Percentiles rank a stretch among this genome's conserved stretches.
Evolutionary conservation across 441 rosid species (phyloP).

Genomic region (Gossypium schwendimanii): DNA sequence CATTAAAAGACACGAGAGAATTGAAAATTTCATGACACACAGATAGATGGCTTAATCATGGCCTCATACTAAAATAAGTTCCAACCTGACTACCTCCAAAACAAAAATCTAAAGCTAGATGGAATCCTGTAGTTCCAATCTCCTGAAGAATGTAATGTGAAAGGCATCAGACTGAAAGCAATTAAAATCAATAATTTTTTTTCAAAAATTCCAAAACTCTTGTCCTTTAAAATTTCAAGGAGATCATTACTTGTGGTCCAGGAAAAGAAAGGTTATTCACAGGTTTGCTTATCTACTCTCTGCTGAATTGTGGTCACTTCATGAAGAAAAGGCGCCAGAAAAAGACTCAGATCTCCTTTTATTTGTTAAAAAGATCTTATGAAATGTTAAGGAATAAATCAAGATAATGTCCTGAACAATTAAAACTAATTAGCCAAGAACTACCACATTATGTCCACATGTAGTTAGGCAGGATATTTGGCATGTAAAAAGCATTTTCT

Average conservation of each 20-base stretch:
- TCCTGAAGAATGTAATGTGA: not conserved
- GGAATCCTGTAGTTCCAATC: not conserved
- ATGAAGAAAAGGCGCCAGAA: not conserved
- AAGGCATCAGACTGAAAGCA: not conserved
- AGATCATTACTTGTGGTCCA: slow-evolving; percentile 2
- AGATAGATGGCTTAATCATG: not conserved
- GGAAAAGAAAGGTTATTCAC: not conserved
- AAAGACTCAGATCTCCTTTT: not conserved
- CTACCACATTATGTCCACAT: slow-evolving; percentile 12
- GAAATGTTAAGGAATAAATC: not conserved
- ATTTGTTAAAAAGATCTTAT: not conserved
- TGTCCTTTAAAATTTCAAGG: not conserved
- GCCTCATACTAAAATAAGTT: not conserved
- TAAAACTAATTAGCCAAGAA: not conserved
- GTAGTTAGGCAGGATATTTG: slow-evolving; percentile 10
- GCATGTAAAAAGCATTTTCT: slow-evolving; percentile 9
- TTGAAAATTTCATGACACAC: not conserved
- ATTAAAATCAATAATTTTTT: not conserved
- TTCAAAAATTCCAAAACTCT: not conserved
- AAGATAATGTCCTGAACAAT: not conserved
- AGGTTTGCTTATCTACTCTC: not conserved
- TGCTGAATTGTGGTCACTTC: not conserved
- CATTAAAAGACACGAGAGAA: not conserved
- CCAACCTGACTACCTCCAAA: not conserved
- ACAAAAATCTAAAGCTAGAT: not conserved